Conservation (phyloP, 306 rosid species). For the Dicorynia guianensis region DNA sequence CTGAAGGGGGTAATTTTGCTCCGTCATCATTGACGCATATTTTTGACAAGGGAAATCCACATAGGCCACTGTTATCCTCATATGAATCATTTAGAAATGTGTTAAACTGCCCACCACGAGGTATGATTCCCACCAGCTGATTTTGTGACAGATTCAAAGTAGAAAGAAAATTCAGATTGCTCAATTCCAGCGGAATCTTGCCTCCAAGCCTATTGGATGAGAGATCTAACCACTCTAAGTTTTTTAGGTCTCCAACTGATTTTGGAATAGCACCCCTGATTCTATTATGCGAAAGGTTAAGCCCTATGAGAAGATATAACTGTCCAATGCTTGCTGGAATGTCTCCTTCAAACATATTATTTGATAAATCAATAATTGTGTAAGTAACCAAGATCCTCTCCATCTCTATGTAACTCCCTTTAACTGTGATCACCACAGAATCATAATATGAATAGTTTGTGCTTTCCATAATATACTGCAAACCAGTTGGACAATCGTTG, state of each 20-base stretch:
- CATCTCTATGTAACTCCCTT: not conserved
- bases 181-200: conserved; percentile 34
- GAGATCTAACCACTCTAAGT: conserved; percentile 49
- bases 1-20: not conserved
- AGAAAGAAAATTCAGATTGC: conserved; percentile 31
- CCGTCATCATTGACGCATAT: not conserved
- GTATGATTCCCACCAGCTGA: conserved; percentile 44
- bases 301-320: conserved; percentile 37
- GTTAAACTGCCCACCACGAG: conserved; percentile 46
- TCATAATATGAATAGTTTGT: not conserved
- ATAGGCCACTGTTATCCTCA: conserved; percentile 36
- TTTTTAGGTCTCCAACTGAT: conserved; percentile 31
- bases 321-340: conserved; percentile 41
- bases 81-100: conserved; percentile 47
- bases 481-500: not conserved
- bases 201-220: conserved; percentile 36
- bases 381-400: conserved; percentile 9
- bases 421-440: conserved; percentile 27
- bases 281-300: conserved; percentile 47
- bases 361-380: conserved; percentile 50
- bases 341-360: conserved; percentile 48
- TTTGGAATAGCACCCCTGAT: conserved; percentile 47
- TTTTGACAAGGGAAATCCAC: conserved; percentile 48
- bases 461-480: conserved; percentile 18
- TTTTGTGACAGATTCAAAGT: conserved; percentile 45